A percentile compares a stretch with the other conserved stretches of the same genome.
These are phyloP conservation scores for Hypericum androsaemum DNA, from an alignment of 345 rosid genomes.

Conservation along the genomic window DNA sequence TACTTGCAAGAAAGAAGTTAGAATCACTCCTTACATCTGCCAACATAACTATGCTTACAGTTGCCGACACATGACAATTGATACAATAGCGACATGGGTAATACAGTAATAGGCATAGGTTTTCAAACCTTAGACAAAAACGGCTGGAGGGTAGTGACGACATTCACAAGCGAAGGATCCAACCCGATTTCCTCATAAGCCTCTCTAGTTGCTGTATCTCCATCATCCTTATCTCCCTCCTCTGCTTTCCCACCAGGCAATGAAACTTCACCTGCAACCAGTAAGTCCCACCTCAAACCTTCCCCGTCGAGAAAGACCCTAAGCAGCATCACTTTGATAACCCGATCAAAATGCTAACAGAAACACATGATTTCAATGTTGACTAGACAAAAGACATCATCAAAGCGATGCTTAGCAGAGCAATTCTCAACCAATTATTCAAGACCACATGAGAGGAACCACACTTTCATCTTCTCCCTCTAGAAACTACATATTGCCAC, in stretches of 20 bases:
- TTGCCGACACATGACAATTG: background rate
- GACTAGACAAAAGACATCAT: too few species aligned
- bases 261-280: slow-evolving; percentile 63
- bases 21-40: too few species aligned
- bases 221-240: slow-evolving; percentile 57
- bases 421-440: too few species aligned
- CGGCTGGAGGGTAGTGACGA: slow-evolving; percentile 69
- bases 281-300: slow-evolving; percentile 5
- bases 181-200: slow-evolving; percentile 66
- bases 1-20: too few species aligned
- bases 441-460: too few species aligned
- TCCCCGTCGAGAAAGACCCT: too few species aligned
- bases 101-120: background rate
- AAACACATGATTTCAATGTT: too few species aligned
- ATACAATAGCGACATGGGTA: background rate
- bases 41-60: background rate
- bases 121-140: slow-evolving; percentile 73
- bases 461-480: too few species aligned
- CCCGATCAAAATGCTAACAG: background rate
- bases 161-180: slow-evolving; percentile 57
- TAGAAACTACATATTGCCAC: too few species aligned
- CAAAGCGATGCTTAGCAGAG: too few species aligned
- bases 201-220: slow-evolving; percentile 59
- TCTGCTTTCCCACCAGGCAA: slow-evolving; percentile 76
- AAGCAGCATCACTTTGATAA: background rate